Base-by-base conservation (phyloP, 148 eudicot genomes). In the Silene conica region DNA sequence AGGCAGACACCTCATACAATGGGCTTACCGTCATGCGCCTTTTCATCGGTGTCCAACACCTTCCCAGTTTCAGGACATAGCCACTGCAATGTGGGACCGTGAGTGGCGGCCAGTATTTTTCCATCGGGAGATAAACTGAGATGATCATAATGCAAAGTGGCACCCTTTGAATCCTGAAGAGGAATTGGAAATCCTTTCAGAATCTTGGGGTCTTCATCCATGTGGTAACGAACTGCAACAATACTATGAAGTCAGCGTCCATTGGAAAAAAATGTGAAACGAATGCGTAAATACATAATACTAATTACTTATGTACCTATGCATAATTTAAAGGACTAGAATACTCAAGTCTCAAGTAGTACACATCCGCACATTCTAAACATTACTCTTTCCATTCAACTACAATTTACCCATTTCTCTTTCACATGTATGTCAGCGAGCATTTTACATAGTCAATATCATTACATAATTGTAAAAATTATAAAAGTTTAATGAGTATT, bases 191-290 rank as follows among this genome's bases (percentile, higher is more conserved):
- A 86, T 83, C 88, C 96, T 87, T 87, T 92, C 83, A 96, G 72
- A 74, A 96, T 90, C 83, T 96, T 96, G 62, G 99, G 97, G 74
- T 96, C 99, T 84, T 96, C 99, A 81, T 92, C 97, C 76, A 90
- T 89, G 69, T 90, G 99, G 79, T 92, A 96, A 71, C 97, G 89
- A 79, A 96, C 99, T 96, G 78, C 70, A 68, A 70, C 20, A 43
- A 75, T 1, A 58, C 1, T 21, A 18, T 64, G 59, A 21, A 20
- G 11, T 19, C 71, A 18, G 60, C 20, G 15, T 13, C 55, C 55
- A 50, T 15, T 50, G 55, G 55, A 50, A 50, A 50, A 48, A 48
- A 48, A 26, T 9, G 13, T 48, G 54, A 48, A 48, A 48, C 28
- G 54, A 9, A 48, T 6, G 0, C 8, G 54, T 11, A 14, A n/a